Percentiles rank a stretch among this genome's conserved stretches.
These are phyloP conservation scores for Aspergillus ibericus DNA, from an alignment of 2,329 filamentous ascomycete species.

Conservation along the genomic window DNA sequence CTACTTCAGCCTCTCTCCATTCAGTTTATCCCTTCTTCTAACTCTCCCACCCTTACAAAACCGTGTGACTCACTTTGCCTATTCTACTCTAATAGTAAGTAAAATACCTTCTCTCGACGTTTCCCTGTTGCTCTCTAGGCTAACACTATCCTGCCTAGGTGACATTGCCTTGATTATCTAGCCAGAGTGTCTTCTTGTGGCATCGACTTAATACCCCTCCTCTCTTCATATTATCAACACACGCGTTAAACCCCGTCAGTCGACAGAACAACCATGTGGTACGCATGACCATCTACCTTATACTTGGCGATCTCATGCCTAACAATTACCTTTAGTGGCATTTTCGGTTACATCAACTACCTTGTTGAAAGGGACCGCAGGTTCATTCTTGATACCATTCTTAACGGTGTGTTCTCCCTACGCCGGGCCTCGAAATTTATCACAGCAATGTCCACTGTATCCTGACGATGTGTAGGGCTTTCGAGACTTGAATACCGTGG, in stretches of 20 bases:
- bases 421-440: neutral
- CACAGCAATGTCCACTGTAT: neutral
- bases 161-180: neutral
- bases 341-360: slow-evolving; percentile 97
- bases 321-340: slow-evolving; percentile 33
- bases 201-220: neutral
- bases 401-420: slow-evolving; percentile 71
- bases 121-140: neutral
- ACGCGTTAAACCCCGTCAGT: neutral
- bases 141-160: neutral
- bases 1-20: neutral
- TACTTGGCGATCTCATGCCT: neutral
- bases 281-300: slow-evolving; percentile 14
- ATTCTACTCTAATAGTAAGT: neutral
- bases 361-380: slow-evolving; percentile 97
- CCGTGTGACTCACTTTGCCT: neutral
- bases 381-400: slow-evolving; percentile 91
- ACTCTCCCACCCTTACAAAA: slow-evolving; percentile 1
- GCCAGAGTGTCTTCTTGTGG: neutral
- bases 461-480: slow-evolving; percentile 62
- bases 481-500: slow-evolving; percentile 96
- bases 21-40: slow-evolving; percentile 8
- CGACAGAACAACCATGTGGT: slow-evolving; percentile 36
- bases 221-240: neutral
- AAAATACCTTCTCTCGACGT: neutral